phyloP scores from a whole-genome alignment of 176 grass and related monocot genomes.

The Cocos nucifera region DNA sequence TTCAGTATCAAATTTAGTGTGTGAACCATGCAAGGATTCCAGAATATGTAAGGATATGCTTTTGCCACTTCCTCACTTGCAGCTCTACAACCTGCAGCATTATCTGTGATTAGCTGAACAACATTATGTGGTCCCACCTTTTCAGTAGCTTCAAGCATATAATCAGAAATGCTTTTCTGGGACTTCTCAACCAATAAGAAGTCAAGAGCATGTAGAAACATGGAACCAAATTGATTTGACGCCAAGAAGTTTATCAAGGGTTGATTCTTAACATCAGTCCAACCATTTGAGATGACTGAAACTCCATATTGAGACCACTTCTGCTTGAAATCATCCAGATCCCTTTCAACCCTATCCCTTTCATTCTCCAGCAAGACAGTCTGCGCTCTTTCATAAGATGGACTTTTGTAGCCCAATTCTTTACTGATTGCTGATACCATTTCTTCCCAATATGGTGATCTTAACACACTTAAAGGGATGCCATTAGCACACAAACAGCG shows the following conservation, averaged over 20 bases:
- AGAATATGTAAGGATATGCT: constrained; percentile 22
- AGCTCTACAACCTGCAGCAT: constrained; percentile 15
- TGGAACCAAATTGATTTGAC: constrained; percentile 28
- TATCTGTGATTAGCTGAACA: constrained; percentile 27
- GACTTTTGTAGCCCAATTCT: constrained; percentile 25
- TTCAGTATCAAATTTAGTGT: constrained; percentile 22
- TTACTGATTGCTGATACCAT: constrained; percentile 28
- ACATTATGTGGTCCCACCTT: constrained; percentile 21
- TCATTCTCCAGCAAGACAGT: constrained; percentile 19
- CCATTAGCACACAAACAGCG: constrained; percentile 29
- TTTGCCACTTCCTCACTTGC: constrained; percentile 21
- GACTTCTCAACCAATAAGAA: constrained; percentile 19
- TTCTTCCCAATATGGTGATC: constrained; percentile 27
- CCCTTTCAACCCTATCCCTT: constrained; percentile 20
- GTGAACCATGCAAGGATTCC: constrained; percentile 28
- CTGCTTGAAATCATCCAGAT: constrained; percentile 24
- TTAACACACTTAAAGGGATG: constrained; percentile 25
- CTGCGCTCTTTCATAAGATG: constrained; percentile 18
- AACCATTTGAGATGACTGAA: constrained; percentile 24
- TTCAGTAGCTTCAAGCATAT: constrained; percentile 21
- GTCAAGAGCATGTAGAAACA: constrained; percentile 22
- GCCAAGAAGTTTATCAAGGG: constrained; percentile 25
- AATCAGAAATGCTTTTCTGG: constrained; percentile 20
- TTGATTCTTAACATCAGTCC: constrained; percentile 20
- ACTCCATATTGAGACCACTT: constrained; percentile 25